phyloP scores from a whole-genome alignment of 2,329 filamentous ascomycete species.

The Sclerotinia minor region DNA sequence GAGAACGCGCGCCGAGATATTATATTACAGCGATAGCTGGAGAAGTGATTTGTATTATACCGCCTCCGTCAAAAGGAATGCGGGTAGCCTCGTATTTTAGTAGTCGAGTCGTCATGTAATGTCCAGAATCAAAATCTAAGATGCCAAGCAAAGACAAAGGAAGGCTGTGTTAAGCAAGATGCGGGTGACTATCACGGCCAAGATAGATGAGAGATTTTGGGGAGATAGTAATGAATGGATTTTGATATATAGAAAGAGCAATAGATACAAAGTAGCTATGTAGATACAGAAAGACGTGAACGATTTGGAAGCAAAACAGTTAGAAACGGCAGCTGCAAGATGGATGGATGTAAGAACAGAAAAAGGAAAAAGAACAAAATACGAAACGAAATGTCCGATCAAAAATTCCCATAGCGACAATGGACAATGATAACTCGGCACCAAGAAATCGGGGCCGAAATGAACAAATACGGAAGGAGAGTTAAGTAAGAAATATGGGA shows the following conservation, averaged over 20 bases:
- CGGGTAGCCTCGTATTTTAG: background rate
- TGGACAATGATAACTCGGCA: background rate
- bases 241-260: background rate
- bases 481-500: background rate
- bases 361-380: background rate
- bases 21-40: background rate
- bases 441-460: background rate
- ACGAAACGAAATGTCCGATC: background rate
- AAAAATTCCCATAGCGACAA: background rate
- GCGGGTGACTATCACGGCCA: constrained; percentile 10
- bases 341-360: background rate
- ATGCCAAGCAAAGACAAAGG: background rate
- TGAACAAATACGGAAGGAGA: constrained; percentile 6
- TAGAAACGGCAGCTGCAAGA: background rate
- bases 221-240: background rate
- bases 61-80: background rate
- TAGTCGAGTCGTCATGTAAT: background rate
- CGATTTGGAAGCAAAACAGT: background rate
- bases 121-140: background rate
- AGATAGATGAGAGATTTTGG: background rate
- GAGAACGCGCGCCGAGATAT: background rate
- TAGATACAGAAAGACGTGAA: background rate
- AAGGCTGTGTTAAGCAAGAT: constrained; percentile 11
- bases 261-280: background rate
- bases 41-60: background rate